phyloP scores from a whole-genome alignment of 2,329 filamentous ascomycete genomes.

The Fusarium nisikadoi region DNA sequence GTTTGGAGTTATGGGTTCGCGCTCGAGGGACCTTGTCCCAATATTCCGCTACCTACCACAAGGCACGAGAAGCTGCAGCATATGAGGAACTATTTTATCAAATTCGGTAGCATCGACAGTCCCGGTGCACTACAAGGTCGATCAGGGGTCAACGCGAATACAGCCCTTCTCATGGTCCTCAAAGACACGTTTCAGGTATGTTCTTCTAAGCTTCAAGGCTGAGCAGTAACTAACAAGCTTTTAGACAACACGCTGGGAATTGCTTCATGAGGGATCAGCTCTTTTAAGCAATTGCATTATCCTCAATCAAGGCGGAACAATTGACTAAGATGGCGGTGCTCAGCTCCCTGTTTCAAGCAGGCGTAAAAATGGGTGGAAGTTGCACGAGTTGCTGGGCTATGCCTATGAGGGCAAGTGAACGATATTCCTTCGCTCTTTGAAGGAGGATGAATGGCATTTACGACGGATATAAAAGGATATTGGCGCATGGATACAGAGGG shows the following conservation, averaged over 20 bases:
- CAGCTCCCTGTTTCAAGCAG: background rate
- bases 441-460: background rate
- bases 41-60: constrained; percentile 62
- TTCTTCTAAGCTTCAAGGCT: background rate
- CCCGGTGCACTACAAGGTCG: constrained; percentile 82
- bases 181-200: constrained; percentile 74
- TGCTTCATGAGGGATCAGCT: constrained; percentile 86
- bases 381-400: background rate
- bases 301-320: constrained; percentile 48
- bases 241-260: constrained; percentile 84
- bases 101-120: constrained; percentile 75
- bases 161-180: constrained; percentile 83
- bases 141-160: constrained; percentile 82
- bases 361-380: background rate
- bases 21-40: constrained; percentile 79
- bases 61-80: constrained; percentile 75
- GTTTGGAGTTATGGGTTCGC: constrained; percentile 97
- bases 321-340: constrained; percentile 24
- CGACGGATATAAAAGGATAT: constrained; percentile 6
- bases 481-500: constrained; percentile 13
- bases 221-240: background rate
- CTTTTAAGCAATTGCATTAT: constrained; percentile 82
- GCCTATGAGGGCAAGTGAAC: background rate
- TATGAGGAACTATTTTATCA: constrained; percentile 82
- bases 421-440: background rate